Conservation (phyloP, 2,329 filamentous ascomycete species). For the Calonectria honghensis region DNA sequence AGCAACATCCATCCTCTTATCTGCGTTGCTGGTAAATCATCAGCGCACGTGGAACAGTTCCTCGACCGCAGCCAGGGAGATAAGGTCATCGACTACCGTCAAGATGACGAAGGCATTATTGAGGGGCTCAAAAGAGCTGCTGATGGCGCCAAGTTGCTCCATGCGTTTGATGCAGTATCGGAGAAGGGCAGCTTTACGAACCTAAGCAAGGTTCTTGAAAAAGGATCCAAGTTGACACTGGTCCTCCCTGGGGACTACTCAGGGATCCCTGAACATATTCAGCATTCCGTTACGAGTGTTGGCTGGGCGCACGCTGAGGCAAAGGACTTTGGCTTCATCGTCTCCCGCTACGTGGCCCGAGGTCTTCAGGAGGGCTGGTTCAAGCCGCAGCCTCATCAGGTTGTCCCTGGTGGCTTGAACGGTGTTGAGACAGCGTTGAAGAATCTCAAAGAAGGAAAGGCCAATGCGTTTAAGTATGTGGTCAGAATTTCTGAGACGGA, state of each 20-base stretch:
- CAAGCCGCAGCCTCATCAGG: conserved; percentile 2
- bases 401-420: background rate
- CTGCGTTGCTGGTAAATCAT: conserved; percentile 11
- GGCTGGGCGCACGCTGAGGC: background rate
- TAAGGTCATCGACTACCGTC: conserved; percentile 1
- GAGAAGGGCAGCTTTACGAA: conserved; percentile 9
- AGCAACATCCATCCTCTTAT: conserved; percentile 19
- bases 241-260: conserved; percentile 14
- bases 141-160: background rate
- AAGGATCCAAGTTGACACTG: conserved; percentile 5
- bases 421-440: background rate
- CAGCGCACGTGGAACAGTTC: conserved; percentile 16
- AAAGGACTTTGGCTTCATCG: background rate
- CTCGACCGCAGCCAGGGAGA: conserved; percentile 10
- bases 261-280: background rate
- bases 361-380: conserved; percentile 12
- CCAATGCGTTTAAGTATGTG: conserved; percentile 10
- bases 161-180: conserved; percentile 8
- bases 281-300: background rate
- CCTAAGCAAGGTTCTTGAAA: background rate
- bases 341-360: conserved; percentile 2
- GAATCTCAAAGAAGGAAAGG: conserved; percentile 16
- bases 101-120: background rate
- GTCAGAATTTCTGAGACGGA: conserved; percentile 2
- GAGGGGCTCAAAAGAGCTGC: background rate